Percentiles rank a stretch among this genome's conserved stretches.
phyloP scores from a whole-genome alignment of 1,139 yeast genomes.

The Magnusiomyces ingens region DNA sequence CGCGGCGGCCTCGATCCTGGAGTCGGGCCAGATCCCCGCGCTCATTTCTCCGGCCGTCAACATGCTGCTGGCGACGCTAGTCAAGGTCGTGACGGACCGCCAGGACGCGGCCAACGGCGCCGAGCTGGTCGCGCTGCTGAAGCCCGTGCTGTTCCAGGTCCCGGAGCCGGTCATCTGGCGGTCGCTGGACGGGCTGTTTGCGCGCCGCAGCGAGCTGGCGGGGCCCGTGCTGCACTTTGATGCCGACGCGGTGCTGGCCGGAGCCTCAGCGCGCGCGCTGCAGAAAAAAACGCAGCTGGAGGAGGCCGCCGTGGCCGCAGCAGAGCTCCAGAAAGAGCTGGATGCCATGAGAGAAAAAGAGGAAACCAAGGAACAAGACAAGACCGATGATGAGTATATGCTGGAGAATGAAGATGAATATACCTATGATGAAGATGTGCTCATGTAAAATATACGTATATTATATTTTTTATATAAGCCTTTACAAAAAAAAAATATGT shows the following conservation, averaged over 20 bases:
- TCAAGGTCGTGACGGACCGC: background rate
- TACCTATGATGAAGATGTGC: no score
- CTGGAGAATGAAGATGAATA: no score
- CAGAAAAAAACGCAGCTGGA: background rate
- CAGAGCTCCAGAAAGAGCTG: background rate
- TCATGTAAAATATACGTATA: background rate
- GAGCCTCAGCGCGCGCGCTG: background rate
- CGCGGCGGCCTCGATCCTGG: slow-evolving; percentile 15
- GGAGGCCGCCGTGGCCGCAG: slow-evolving; percentile 6
- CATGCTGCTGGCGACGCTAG: slow-evolving; percentile 18
- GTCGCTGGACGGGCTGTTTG: slow-evolving; percentile 19
- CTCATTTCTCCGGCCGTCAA: slow-evolving; percentile 20
- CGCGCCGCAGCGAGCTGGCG: slow-evolving; percentile 14
- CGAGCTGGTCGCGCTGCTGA: slow-evolving; percentile 12
- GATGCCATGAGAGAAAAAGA: no score
- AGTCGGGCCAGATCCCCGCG: slow-evolving; percentile 21
- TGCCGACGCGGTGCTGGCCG: slow-evolving; percentile 6
- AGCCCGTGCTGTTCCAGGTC: slow-evolving; percentile 18
- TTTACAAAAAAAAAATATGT: background rate
- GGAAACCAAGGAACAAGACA: no score
- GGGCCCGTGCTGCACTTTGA: slow-evolving; percentile 13
- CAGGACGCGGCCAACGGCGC: slow-evolving; percentile 1
- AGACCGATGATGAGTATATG: no score
- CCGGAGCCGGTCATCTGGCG: slow-evolving; percentile 23
- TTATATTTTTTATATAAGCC: background rate